A percentile compares a stretch with the other conserved stretches of the same genome.
These are phyloP conservation scores for Phytophthora sansomeana DNA, from an alignment of 352 stramenopile genomes.

Conservation along the genomic window DNA sequence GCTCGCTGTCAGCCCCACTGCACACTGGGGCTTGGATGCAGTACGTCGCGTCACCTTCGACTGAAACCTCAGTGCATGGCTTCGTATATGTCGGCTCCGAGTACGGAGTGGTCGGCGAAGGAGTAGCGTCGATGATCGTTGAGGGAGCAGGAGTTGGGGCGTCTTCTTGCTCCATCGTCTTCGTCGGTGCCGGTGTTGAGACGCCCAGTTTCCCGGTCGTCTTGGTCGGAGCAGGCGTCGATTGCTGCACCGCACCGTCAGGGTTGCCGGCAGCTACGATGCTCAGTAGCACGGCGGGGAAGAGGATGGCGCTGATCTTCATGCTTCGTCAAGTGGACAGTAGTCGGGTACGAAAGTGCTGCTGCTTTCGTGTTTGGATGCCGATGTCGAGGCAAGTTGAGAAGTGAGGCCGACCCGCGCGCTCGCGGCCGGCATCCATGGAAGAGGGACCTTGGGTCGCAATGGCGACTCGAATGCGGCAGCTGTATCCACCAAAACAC, in stretches of 20 bases:
- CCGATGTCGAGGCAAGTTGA: slow-evolving; percentile 27
- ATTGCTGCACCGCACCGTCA: slow-evolving; percentile 9
- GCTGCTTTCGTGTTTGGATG: slow-evolving; percentile 19
- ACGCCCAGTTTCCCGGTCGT: neutral
- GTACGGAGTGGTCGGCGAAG: slow-evolving; percentile 1
- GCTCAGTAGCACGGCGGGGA: slow-evolving; percentile 20
- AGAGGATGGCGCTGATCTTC: slow-evolving; percentile 31
- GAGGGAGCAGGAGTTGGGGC: slow-evolving; percentile 13
- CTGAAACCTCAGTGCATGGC: slow-evolving; percentile 56
- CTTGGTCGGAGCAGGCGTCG: slow-evolving; percentile 15
- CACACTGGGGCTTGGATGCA: slow-evolving; percentile 67
- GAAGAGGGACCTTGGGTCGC: neutral
- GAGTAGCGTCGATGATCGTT: slow-evolving; percentile 4
- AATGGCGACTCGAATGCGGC: slow-evolving; percentile 3
- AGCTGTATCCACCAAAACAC: slow-evolving; percentile 29
- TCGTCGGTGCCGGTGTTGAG: slow-evolving; percentile 1
- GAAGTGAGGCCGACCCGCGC: slow-evolving; percentile 17
- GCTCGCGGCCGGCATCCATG: neutral
- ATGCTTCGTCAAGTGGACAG: slow-evolving; percentile 19
- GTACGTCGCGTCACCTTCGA: slow-evolving; percentile 71
- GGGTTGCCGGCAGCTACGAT: slow-evolving; percentile 17
- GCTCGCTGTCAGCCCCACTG: slow-evolving; percentile 43
- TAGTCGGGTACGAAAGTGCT: slow-evolving; percentile 20
- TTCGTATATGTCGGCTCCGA: neutral
- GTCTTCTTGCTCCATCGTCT: neutral